phyloP scores from a whole-genome alignment of 441 rosid genomes.

The Flueggea neowawraea region DNA sequence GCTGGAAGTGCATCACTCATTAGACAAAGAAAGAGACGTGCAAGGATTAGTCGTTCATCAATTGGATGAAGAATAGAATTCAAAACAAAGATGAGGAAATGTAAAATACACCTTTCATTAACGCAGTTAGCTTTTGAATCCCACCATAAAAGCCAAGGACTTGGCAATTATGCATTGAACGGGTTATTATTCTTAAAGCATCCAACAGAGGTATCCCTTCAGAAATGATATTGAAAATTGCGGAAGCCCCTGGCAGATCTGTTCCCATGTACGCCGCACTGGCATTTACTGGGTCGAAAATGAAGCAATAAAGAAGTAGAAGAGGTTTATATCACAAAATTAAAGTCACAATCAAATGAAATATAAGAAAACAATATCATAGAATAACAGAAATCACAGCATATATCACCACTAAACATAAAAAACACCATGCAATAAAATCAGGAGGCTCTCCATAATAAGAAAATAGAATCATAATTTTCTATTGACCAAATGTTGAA shows the following conservation, averaged over 20 bases:
- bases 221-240: slow-evolving; percentile 35
- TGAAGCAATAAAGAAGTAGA: background rate
- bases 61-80: slow-evolving; percentile 11
- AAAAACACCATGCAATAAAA: too few species aligned
- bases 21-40: slow-evolving; percentile 1
- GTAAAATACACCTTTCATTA: slow-evolving; percentile 59
- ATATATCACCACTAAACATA: too few species aligned
- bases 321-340: background rate
- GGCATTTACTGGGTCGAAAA: slow-evolving; percentile 43
- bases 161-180: slow-evolving; percentile 76
- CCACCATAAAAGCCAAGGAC: slow-evolving; percentile 71
- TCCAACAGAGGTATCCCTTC: slow-evolving; percentile 61
- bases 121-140: slow-evolving; percentile 61
- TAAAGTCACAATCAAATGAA: too few species aligned
- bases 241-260: slow-evolving; percentile 37
- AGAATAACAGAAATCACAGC: too few species aligned
- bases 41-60: slow-evolving; percentile 8
- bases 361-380: too few species aligned
- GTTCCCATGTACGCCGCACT: slow-evolving; percentile 24
- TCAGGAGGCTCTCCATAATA: too few species aligned
- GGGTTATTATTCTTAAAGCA: slow-evolving; percentile 49
- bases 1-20: slow-evolving; percentile 7
- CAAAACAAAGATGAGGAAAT: background rate
- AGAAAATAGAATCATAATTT: too few species aligned
- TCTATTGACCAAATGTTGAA: too few species aligned